Conservation (phyloP, 148 eudicot genomes). For the Camellia sinensis region DNA sequence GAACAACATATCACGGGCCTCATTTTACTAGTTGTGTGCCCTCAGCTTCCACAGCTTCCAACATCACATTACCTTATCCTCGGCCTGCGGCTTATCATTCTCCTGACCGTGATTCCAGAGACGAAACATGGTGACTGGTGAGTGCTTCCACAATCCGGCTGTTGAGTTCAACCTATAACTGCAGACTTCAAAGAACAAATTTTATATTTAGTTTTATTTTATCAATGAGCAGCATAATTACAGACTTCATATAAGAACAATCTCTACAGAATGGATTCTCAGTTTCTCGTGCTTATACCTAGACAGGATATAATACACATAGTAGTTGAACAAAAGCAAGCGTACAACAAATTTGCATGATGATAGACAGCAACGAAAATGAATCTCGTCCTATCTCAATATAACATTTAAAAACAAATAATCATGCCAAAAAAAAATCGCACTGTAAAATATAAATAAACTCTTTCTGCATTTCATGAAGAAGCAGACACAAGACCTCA, state of each 20-base stretch:
- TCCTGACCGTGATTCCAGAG: conserved; percentile 25
- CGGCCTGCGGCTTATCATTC: conserved; percentile 19
- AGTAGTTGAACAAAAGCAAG: too few species aligned
- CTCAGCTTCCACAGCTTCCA: not conserved
- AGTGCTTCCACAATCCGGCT: conserved; percentile 11
- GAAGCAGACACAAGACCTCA: not conserved
- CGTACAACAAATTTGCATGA: not conserved
- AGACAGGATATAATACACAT: not conserved
- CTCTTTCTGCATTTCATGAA: not conserved
- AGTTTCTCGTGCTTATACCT: not conserved
- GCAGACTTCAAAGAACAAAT: not conserved
- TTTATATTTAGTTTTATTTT: not conserved
- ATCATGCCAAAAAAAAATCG: not conserved
- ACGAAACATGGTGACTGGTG: conserved; percentile 29
- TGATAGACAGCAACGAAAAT: not conserved
- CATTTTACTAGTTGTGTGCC: too few species aligned
- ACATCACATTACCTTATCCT: conserved; percentile 27
- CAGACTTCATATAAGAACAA: not conserved
- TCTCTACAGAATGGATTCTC: not conserved
- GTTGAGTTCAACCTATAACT: conserved; percentile 10
- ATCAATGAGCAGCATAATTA: not conserved
- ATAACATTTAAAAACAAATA: not conserved
- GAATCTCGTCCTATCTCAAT: not conserved
- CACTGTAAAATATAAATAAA: not conserved
- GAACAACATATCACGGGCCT: too few species aligned